Percentiles rank a stretch among this genome's conserved stretches.
These are phyloP conservation scores for Yamadazyma triangularis DNA, from an alignment of 1,139 yeast species.

Conservation along the genomic window DNA sequence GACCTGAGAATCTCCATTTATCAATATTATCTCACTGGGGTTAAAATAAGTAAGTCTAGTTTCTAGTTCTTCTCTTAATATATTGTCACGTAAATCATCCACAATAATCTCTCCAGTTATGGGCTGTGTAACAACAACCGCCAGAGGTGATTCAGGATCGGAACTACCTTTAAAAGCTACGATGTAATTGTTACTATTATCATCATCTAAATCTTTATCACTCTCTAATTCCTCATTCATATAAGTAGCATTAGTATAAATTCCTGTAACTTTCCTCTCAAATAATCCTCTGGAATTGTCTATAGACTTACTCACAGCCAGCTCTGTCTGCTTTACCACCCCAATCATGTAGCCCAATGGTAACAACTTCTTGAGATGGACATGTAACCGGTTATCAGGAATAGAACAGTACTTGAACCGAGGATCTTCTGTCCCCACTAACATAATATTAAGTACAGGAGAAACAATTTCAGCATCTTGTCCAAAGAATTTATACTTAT, in stretches of 20 bases:
- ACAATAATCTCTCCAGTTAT: constrained; percentile 73
- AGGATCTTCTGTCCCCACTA: constrained; percentile 45
- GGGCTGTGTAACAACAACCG: constrained; percentile 68
- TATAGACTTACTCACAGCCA: constrained; percentile 60
- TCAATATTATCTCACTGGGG: constrained; percentile 67
- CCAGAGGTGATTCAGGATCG: constrained; percentile 17
- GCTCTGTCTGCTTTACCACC: constrained; percentile 79
- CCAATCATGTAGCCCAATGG: constrained; percentile 73
- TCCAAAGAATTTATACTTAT: constrained; percentile 83
- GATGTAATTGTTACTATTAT: constrained; percentile 25
- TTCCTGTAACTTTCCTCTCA: constrained; percentile 62
- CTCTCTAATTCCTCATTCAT: constrained; percentile 53
- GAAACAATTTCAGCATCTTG: constrained; percentile 75
- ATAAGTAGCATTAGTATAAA: constrained; percentile 83
- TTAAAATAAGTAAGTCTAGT: constrained; percentile 68
- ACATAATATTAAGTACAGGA: constrained; percentile 61
- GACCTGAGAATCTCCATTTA: constrained; percentile 24
- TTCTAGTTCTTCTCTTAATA: constrained; percentile 56
- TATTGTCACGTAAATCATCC: constrained; percentile 61
- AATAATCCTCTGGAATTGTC: constrained; percentile 48
- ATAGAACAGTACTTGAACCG: constrained; percentile 81
- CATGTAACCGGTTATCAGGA: constrained; percentile 70
- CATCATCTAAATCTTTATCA: constrained; percentile 14
- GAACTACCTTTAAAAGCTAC: constrained; percentile 19
- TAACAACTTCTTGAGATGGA: constrained; percentile 66